These are phyloP conservation scores for Dispira simplex DNA, from an alignment of 192 early-diverging fungal species.

Conservation along the genomic window DNA sequence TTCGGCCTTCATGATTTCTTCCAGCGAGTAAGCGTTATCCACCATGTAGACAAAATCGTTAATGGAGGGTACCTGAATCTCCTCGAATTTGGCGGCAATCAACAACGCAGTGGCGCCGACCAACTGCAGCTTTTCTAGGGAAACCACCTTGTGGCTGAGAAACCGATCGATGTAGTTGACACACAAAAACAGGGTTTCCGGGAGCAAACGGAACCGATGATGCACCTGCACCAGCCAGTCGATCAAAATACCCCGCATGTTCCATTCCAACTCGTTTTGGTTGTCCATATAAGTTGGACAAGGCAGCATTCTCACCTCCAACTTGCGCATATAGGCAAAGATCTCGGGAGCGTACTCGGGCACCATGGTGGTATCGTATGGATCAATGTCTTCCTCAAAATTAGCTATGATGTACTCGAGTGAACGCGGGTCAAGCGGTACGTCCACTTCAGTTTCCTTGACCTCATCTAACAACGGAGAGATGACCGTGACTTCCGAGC, in stretches of 20 bases:
- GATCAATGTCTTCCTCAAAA: conserved; percentile 36
- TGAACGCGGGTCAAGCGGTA: not conserved
- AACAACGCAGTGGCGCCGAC: conserved; percentile 85
- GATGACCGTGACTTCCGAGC: no score
- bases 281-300: conserved; percentile 63
- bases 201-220: conserved; percentile 74
- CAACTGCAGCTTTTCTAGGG: conserved; percentile 75
- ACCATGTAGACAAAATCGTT: conserved; percentile 76
- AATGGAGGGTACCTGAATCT: conserved; percentile 68
- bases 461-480: no score
- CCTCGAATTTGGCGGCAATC: conserved; percentile 92
- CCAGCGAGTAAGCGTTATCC: conserved; percentile 57
- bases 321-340: conserved; percentile 40
- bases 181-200: conserved; percentile 86
- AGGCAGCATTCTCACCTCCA: conserved; percentile 46
- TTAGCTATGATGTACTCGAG: conserved; percentile 14
- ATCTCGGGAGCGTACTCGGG: conserved; percentile 45
- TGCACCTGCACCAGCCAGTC: conserved; percentile 95
- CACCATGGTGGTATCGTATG: conserved; percentile 26
- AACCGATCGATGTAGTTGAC: conserved; percentile 95
- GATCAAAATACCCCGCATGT: conserved; percentile 78
- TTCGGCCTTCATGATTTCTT: conserved; percentile 85
- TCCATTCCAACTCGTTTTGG: conserved; percentile 83
- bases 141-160: conserved; percentile 69
- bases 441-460: no score